These are phyloP conservation scores for Cephaloascus fragrans DNA, from an alignment of 805 yeast genomes.

Conservation along the genomic window DNA sequence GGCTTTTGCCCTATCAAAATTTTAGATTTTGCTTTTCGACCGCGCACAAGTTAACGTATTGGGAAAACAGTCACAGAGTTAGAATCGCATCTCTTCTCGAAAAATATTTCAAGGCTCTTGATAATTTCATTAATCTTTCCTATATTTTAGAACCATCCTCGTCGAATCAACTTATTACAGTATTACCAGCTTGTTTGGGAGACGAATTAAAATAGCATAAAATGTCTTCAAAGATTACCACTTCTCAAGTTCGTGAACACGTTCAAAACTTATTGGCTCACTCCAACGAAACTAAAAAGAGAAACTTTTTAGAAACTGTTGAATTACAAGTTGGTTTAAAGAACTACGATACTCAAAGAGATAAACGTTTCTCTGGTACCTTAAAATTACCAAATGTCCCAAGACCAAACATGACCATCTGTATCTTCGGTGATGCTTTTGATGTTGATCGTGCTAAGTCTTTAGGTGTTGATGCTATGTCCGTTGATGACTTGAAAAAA, in stretches of 20 bases:
- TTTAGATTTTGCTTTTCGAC: too few species aligned
- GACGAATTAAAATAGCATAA: constrained; percentile 38
- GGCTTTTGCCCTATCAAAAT: too few species aligned
- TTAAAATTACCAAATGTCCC: constrained; percentile 97
- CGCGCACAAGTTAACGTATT: too few species aligned
- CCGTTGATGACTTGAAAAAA: constrained; percentile 99
- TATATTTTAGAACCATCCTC: constrained; percentile 25
- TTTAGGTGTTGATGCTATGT: constrained; percentile 98
- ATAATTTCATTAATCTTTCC: too few species aligned
- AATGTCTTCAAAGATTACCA: constrained; percentile 78
- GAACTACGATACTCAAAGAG: constrained; percentile 99
- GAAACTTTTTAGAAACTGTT: constrained; percentile 99
- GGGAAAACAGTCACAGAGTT: too few species aligned
- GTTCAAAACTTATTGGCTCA: constrained; percentile 83
- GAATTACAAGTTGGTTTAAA: constrained; percentile 99
- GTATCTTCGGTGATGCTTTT: constrained; percentile 99
- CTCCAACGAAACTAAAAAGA: constrained; percentile 96
- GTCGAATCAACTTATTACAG: constrained; percentile 39
- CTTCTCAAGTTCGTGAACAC: constrained; percentile 92
- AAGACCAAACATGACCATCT: constrained; percentile 99
- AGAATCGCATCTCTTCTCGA: too few species aligned
- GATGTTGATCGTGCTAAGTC: constrained; percentile 99
- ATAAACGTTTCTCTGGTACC: constrained; percentile 99
- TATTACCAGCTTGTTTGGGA: constrained; percentile 54
- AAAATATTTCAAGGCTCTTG: too few species aligned